Evolutionary conservation across 345 rosid genomes (phyloP).

Genomic region (Litchi chinensis): DNA sequence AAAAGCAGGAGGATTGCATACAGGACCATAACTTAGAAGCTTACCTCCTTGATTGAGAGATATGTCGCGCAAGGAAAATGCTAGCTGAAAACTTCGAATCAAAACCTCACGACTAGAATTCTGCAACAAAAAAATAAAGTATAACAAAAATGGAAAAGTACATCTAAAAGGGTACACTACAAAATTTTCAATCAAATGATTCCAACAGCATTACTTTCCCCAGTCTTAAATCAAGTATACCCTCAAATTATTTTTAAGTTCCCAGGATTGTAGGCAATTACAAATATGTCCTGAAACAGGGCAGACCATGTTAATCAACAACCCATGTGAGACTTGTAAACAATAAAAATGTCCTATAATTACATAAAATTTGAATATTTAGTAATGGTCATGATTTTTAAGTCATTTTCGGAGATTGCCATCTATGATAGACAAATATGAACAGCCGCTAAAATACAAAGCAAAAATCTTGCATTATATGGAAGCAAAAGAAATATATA

Average conservation of each 20-base stretch:
- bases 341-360: slow-evolving; percentile 1
- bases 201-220: not conserved
- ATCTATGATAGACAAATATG: slow-evolving; percentile 6
- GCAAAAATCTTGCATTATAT: not conserved
- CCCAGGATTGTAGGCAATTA: not conserved
- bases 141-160: slow-evolving; percentile 16
- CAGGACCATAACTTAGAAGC: slow-evolving; percentile 21
- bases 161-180: not conserved
- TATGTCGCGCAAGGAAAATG: slow-evolving; percentile 80
- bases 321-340: not conserved
- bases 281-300: not conserved
- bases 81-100: slow-evolving; percentile 87
- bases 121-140: slow-evolving; percentile 43
- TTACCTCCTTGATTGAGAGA: slow-evolving; percentile 81
- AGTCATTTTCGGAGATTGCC: not conserved
- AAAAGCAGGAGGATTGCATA: not conserved
- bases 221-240: not conserved
- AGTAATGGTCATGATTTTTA: not conserved
- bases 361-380: not conserved
- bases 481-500: not conserved
- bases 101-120: slow-evolving; percentile 79
- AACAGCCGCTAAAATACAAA: not conserved
- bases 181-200: slow-evolving; percentile 4
- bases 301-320: not conserved
- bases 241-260: not conserved